These are phyloP conservation scores for Berberis vulgaris DNA, from an alignment of 164 flowering plant genomes.

Conservation along the genomic window DNA sequence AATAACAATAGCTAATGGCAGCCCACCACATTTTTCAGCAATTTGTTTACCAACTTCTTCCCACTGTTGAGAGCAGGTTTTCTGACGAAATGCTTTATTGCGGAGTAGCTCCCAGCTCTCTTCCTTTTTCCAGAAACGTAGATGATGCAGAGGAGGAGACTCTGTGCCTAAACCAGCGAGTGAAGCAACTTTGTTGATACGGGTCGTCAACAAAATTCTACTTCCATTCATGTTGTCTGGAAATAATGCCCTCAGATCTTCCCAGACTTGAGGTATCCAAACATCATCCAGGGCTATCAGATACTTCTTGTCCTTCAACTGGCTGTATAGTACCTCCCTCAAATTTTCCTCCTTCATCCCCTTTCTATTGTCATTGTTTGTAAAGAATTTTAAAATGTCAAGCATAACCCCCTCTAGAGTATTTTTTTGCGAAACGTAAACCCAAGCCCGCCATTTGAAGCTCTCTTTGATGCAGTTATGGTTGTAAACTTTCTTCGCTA, in stretches of 20 bases:
- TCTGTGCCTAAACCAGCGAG: neutral
- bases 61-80: neutral
- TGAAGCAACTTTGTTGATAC: neutral
- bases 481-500: constrained; percentile 23
- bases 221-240: neutral
- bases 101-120: constrained; percentile 1
- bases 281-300: neutral
- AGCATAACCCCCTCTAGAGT: constrained; percentile 9
- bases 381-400: constrained; percentile 8
- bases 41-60: neutral
- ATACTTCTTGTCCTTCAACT: neutral
- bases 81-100: neutral
- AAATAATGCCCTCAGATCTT: neutral
- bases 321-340: neutral
- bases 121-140: neutral
- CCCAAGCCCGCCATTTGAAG: constrained; percentile 26
- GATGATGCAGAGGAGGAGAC: constrained; percentile 1
- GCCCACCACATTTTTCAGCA: neutral
- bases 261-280: constrained; percentile 1
- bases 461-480: constrained; percentile 9
- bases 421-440: neutral
- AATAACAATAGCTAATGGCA: neutral
- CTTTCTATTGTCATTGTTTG: neutral
- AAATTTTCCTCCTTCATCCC: neutral
- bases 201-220: constrained; percentile 1